Conservation (phyloP, 176 grass and related monocot genomes). For the Carex cristatella region DNA sequence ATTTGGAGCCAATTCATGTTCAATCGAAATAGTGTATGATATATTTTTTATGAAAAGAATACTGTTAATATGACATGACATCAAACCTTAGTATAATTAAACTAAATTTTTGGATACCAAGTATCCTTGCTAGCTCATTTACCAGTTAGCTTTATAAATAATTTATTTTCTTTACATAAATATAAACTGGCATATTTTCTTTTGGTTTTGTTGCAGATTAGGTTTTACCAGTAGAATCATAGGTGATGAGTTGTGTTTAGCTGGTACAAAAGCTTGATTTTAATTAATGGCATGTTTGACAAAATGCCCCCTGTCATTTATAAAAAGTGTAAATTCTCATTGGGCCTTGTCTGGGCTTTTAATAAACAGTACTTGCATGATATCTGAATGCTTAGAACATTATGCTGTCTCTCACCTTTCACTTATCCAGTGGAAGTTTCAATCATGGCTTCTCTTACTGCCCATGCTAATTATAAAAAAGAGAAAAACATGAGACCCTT, state of each 20-base stretch:
- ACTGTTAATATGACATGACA: not conserved
- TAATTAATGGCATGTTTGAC: slow-evolving; percentile 13
- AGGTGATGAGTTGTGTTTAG: not conserved
- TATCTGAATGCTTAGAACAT: slow-evolving; percentile 5
- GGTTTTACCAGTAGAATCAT: not conserved
- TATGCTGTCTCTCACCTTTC: not conserved
- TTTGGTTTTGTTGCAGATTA: not conserved
- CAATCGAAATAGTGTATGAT: not conserved
- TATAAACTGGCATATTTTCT: not conserved
- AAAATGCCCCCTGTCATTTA: not conserved
- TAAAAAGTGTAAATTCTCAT: not conserved
- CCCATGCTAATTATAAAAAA: slow-evolving; percentile 18
- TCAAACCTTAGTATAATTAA: not conserved
- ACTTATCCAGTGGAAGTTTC: not conserved
- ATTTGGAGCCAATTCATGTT: not conserved
- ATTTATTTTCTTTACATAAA: not conserved
- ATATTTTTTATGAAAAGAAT: not conserved
- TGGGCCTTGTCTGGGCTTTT: slow-evolving; percentile 14
- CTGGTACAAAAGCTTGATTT: slow-evolving; percentile 1
- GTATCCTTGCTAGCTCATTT: not conserved
- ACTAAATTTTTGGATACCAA: not conserved
- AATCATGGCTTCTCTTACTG: slow-evolving; percentile 20
- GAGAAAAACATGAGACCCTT: not conserved
- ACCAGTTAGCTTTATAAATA: not conserved
- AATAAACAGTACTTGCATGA: not conserved